Evolutionary conservation across 805 yeast species (phyloP).

Genomic region (Vanderwaltozyma tropicalis): DNA sequence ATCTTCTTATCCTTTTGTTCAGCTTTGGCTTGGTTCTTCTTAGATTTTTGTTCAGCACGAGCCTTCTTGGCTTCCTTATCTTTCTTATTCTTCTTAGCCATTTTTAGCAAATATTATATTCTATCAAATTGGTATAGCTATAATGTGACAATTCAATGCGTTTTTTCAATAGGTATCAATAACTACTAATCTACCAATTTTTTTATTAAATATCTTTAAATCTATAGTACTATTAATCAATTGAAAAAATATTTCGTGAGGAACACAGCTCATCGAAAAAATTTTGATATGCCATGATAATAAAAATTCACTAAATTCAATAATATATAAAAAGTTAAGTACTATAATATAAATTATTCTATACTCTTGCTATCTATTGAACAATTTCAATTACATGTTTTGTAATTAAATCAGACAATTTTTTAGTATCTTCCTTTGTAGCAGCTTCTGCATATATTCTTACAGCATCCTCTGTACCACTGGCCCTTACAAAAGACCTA

Average conservation of each 20-base stretch:
- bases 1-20: slow-evolving; percentile 64
- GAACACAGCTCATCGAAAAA: background rate
- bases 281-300: no score
- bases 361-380: background rate
- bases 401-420: slow-evolving; percentile 34
- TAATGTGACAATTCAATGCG: no score
- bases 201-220: no score
- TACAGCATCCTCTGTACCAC: slow-evolving; percentile 97
- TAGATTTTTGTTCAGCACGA: slow-evolving; percentile 69
- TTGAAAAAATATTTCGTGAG: no score
- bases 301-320: background rate
- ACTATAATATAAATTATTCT: no score
- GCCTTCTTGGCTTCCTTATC: slow-evolving; percentile 89
- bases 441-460: slow-evolving; percentile 89
- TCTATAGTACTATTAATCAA: no score
- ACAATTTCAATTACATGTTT: slow-evolving; percentile 23
- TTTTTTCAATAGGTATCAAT: no score
- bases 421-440: slow-evolving; percentile 37
- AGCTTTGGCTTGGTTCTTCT: slow-evolving; percentile 66
- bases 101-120: slow-evolving; percentile 26
- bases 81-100: slow-evolving; percentile 85
- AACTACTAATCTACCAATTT: no score
- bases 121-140: no score
- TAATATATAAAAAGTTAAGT: no score
- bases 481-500: slow-evolving; percentile 89